Evolutionary conservation across 345 rosid species (phyloP).

Genomic region (Camelina sativa): DNA sequence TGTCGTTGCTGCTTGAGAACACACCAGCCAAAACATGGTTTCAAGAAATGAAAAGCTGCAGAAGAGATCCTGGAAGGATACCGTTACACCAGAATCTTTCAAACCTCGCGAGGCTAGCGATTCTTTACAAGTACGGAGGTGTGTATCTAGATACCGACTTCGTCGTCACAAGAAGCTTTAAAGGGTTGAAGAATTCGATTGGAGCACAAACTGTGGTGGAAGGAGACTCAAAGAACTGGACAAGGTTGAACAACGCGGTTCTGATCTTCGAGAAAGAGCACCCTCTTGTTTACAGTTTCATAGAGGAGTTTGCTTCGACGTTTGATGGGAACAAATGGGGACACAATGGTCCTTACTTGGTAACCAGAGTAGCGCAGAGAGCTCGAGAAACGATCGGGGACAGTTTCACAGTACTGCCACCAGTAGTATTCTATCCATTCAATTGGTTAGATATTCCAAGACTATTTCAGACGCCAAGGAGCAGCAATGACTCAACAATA

Average conservation of each 20-base stretch:
- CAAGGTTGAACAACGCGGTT: slow-evolving; percentile 79
- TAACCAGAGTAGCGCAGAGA: slow-evolving; percentile 63
- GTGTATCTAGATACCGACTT: slow-evolving; percentile 75
- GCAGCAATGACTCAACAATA: slow-evolving; percentile 44
- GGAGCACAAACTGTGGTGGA: slow-evolving; percentile 76
- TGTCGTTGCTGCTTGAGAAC: slow-evolving; percentile 55
- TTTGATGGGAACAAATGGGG: slow-evolving; percentile 91
- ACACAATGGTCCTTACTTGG: slow-evolving; percentile 82
- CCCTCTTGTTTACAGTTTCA: slow-evolving; percentile 63
- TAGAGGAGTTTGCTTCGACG: slow-evolving; percentile 70
- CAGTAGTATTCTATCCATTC: slow-evolving; percentile 72
- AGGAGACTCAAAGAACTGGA: slow-evolving; percentile 59
- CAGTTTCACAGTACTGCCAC: slow-evolving; percentile 62
- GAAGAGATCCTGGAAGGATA: slow-evolving; percentile 76
- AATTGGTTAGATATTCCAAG: slow-evolving; percentile 63
- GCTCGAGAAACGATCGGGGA: slow-evolving; percentile 47
- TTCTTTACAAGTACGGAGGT: slow-evolving; percentile 80
- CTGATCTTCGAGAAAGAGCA: slow-evolving; percentile 68
- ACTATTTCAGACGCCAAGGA: slow-evolving; percentile 59
- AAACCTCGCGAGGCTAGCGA: slow-evolving; percentile 68
- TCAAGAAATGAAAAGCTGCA: slow-evolving; percentile 58
- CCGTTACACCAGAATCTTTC: slow-evolving; percentile 78
- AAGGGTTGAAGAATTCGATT: slow-evolving; percentile 59
- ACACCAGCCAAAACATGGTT: slow-evolving; percentile 83
- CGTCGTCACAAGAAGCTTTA: slow-evolving; percentile 64